Base-by-base conservation (phyloP, 345 rosid species). In the Moricandia moricandioides region DNA sequence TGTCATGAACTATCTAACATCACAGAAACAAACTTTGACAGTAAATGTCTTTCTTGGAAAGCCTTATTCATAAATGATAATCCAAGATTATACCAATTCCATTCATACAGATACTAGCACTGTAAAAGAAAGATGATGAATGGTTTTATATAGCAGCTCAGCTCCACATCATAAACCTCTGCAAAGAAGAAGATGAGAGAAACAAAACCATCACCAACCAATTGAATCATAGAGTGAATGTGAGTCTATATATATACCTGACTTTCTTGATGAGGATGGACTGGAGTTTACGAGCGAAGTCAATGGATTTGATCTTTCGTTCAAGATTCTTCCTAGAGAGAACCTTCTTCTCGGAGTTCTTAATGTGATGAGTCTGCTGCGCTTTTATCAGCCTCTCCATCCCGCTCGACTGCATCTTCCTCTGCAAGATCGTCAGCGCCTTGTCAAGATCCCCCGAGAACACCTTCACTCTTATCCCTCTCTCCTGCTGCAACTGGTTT, bases 291-390 rank as follows among this genome's bases (percentile, higher is more conserved):
- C 88, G 91, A 8, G 95, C 86, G 17, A 87, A 80, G 33, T 88
- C 91, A 83, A 89, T 84, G 11, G 96, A 85, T 67, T 79, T 87
- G 76, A 94, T 72, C 83, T 72, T 88, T 2, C 85, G 86, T 77
- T 89, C 82, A 12, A 91, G 88, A 63, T 43, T 80, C 84, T 94
- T 91, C 56, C 91, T 89, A 3, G 98, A 97, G 58, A 94, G 65
- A 55, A 94, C 87, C 30, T 95, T 88, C 85, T 88, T 91, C 91
- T 94, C 97, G 31, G 98, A 94, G 74, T 94, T 90, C 88, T 90
- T 94, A 59, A 90, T 37, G 80, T 91, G 98, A 59, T 76, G 87
- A 21, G 79, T 49, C 51, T 85, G 88, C 52, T 80, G 72, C 3
- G 76, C 76, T 86, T 88, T 94, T 39, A 94, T 90, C 75, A 91